Base-by-base conservation (phyloP, 2,329 filamentous ascomycete genomes). In the Daldinia sp. region DNA sequence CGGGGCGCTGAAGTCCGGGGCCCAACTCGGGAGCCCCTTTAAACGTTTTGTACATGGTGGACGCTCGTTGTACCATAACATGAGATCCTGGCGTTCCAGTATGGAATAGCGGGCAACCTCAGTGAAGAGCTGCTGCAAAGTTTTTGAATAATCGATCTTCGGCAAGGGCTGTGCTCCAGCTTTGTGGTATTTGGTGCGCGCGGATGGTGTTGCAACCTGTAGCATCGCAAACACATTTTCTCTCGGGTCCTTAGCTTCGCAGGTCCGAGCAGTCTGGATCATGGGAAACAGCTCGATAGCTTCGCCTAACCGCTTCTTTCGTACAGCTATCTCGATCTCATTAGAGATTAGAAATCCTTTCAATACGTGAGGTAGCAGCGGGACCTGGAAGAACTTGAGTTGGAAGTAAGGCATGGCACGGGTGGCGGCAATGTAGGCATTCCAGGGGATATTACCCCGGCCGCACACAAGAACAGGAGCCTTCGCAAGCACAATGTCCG, bases 221-320 rank as follows among this genome's bases (percentile, higher is more conserved):
- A 72, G 54, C 71, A 74, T 72, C 6, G 73, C 60, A 46, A 76
- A 76, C 1, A 76, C 66, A 23, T 48, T 55, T 26, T 74, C 72
- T 3, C 73, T 51, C 7, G 60, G 50, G 62, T 76, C 74, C 4
- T 65, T 50, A 26, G 69, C 60, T 9, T 37, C 60, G 55, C 70
- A 73, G 10, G 55, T 68, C 1, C 72, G 67, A 15, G 73, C 74
- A 20, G 70, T 74, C 55, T 72, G 68, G 12, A 74, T 64, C 74
- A 74, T 73, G 30, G 72, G 71, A 2, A 74, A 58, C 10, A 75
- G 65, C 64, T 75, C 74, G 20, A 74, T 10, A n/a, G 68, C 35
- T 26, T 75, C 60, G 37, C 65, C 63, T 13, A 72, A 53, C 6
- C 72, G 69, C 3, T 63, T 53, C 10, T 69, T 37, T 13, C 73